Percentiles rank a stretch among this genome's conserved stretches.
Evolutionary conservation across 108 stramenopile genomes (phyloP).

Genomic region (Schizochytrium sp.): DNA sequence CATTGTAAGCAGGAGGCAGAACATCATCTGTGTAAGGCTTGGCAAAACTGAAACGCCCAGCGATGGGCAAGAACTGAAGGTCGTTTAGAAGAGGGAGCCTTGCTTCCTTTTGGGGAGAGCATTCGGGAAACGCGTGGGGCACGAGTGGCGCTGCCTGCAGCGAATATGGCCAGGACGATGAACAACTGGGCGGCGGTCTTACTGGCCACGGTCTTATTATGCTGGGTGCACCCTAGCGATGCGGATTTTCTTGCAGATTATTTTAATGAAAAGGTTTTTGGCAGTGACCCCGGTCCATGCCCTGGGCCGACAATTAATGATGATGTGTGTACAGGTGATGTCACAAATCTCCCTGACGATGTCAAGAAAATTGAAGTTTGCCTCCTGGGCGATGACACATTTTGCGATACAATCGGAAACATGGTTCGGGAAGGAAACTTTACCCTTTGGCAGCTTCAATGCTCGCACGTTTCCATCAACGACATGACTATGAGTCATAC

Average conservation of each 20-base stretch:
- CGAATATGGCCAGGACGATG: too few species aligned
- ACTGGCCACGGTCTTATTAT: too few species aligned
- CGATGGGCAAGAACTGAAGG: too few species aligned
- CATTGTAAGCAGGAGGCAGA: too few species aligned
- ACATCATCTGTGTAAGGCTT: too few species aligned
- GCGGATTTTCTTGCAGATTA: conserved; percentile 22
- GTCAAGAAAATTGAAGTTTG: conserved; percentile 30
- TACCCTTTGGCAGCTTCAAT: conserved; percentile 17
- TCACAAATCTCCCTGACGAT: background rate
- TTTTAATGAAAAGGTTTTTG: conserved; percentile 25
- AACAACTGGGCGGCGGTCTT: too few species aligned
- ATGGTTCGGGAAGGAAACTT: background rate
- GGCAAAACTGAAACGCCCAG: too few species aligned
- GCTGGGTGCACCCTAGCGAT: conserved; percentile 16
- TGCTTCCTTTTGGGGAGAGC: too few species aligned
- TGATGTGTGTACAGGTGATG: conserved; percentile 1
- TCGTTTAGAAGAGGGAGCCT: too few species aligned
- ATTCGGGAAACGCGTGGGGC: too few species aligned
- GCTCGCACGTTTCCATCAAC: background rate
- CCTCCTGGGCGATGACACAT: background rate
- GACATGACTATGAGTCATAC: background rate
- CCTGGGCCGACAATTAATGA: conserved; percentile 5
- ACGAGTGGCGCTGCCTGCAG: too few species aligned
- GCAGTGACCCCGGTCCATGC: conserved; percentile 18
- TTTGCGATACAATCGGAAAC: background rate